phyloP scores from a whole-genome alignment of 106 monocot species.

The Dendrobium huoshanense region DNA sequence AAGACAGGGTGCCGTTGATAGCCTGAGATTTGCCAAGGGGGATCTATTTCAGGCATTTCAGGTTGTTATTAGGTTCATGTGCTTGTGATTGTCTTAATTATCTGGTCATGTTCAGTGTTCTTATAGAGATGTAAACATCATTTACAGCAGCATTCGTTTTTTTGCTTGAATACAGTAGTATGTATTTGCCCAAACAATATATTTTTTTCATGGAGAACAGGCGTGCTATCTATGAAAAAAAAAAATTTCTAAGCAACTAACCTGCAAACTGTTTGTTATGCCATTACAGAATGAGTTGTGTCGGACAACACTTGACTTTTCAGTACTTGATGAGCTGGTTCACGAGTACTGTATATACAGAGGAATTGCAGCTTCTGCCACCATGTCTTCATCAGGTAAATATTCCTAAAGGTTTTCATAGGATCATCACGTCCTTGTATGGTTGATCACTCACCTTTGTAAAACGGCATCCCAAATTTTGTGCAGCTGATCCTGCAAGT shows the following conservation, averaged over 20 bases:
- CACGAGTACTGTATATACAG: slow-evolving; percentile 92
- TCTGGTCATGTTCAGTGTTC: neutral
- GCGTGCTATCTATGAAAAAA: neutral
- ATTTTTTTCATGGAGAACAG: neutral
- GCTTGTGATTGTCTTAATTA: neutral
- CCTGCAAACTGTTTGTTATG: neutral
- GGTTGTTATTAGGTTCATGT: slow-evolving; percentile 31
- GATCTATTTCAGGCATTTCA: slow-evolving; percentile 89
- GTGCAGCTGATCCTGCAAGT: slow-evolving; percentile 10
- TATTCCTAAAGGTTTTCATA: neutral
- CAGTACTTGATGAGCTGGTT: slow-evolving; percentile 81
- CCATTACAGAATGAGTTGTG: slow-evolving; percentile 84
- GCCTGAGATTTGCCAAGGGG: slow-evolving; percentile 89
- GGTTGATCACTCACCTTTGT: neutral
- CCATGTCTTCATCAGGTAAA: slow-evolving; percentile 45
- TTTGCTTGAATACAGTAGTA: neutral
- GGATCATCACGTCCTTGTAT: neutral
- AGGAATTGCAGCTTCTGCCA: slow-evolving; percentile 58
- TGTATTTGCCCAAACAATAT: no score
- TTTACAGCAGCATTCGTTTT: neutral
- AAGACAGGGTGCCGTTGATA: slow-evolving; percentile 88
- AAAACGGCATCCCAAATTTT: slow-evolving; percentile 1
- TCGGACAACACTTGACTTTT: slow-evolving; percentile 72
- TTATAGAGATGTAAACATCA: neutral
- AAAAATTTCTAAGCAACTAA: neutral